Evolutionary conservation across 169 alveolate genomes (phyloP).

Genomic region (Cystoisospora suis): DNA sequence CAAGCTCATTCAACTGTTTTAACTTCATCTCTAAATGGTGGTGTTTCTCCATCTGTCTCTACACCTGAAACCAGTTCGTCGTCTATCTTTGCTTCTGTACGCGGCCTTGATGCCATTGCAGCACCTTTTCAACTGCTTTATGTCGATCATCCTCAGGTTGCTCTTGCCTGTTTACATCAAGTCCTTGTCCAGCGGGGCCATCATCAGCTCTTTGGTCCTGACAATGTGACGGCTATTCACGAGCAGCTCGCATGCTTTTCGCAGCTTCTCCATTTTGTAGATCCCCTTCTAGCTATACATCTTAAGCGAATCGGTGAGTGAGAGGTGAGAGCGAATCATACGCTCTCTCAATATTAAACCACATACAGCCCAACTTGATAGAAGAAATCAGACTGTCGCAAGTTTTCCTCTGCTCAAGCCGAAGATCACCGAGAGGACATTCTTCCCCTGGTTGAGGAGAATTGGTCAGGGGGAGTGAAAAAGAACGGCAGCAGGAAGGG

Average conservation of each 20-base stretch:
- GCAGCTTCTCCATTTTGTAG: constrained; percentile 41
- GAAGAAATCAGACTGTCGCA: too few relatives aligned
- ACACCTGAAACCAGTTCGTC: background rate
- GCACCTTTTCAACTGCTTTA: constrained; percentile 52
- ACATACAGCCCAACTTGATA: too few relatives aligned
- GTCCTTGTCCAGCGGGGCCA: constrained; percentile 39
- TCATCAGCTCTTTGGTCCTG: constrained; percentile 34
- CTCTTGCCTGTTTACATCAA: constrained; percentile 35
- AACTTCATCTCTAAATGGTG: too few relatives aligned
- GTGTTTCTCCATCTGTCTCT: background rate
- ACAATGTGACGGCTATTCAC: constrained; percentile 36
- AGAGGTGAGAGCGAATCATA: too few relatives aligned
- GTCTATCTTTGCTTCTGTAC: constrained; percentile 15
- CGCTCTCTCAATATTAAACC: too few relatives aligned
- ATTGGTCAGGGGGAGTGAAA: too few relatives aligned
- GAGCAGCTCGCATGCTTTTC: constrained; percentile 43
- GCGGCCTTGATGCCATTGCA: constrained; percentile 60
- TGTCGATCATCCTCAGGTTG: constrained; percentile 25
- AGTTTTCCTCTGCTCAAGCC: too few relatives aligned
- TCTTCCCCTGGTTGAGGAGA: too few relatives aligned
- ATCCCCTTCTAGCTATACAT: constrained; percentile 50
- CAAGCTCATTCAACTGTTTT: background rate
- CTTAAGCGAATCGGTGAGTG: constrained; percentile 47
- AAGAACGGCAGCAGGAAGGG: too few relatives aligned
- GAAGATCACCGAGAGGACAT: too few relatives aligned